Base-by-base conservation (phyloP, 805 yeast genomes). In the Wickerhamiella sorbophila region DNA sequence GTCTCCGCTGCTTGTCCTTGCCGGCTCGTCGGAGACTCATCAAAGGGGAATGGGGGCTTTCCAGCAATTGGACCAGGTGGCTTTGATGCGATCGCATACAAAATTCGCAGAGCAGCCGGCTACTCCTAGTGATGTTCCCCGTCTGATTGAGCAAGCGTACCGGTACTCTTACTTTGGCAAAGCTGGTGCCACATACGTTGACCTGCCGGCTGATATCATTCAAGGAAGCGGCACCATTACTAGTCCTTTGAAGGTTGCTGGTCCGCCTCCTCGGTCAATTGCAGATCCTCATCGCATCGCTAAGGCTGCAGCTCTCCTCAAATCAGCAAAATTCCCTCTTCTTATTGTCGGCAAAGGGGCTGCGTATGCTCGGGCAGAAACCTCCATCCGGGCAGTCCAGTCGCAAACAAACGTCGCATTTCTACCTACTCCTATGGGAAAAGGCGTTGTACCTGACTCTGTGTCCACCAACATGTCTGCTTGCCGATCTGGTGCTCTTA, bases 381-480 rank as follows among this genome's bases (percentile, higher is more conserved):
- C 26, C 1, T 52, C 55, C 2, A 45, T 78, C 6, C 56, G 70
- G 1, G 32, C 48, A 0, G 64, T 79, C 39, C 65, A 78, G 16
- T 40, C 54, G 4, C 31, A 41, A 1, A 70, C 73, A 40, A 51
- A 61, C 8, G 39, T 78, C 1, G 73, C 79, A 1, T 79, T 79
- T 49, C 52, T 79, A 38, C 83, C 86, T 8, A 78, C 86, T 0
- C 85, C 87, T 3, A 79, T 79, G 87, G 87, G 81, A 0, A 79
- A 79, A 56, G 87, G 87, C 8, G 72, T 78, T 0, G 58, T 79
- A 1, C 62, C 72, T 2, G 87, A 79, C 52, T 48, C 57, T 3
- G 56, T 60, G 32, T 52, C 50, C 0, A 53, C 65, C 26, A 78
- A 78, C 48, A 66, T 74, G 12, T 70, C 80, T 0, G 74, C 82